A percentile compares a stretch with the other conserved stretches of the same genome.
Evolutionary conservation across 495 filamentous ascomycete genomes (phyloP).

Genomic region (Collariella sp.): DNA sequence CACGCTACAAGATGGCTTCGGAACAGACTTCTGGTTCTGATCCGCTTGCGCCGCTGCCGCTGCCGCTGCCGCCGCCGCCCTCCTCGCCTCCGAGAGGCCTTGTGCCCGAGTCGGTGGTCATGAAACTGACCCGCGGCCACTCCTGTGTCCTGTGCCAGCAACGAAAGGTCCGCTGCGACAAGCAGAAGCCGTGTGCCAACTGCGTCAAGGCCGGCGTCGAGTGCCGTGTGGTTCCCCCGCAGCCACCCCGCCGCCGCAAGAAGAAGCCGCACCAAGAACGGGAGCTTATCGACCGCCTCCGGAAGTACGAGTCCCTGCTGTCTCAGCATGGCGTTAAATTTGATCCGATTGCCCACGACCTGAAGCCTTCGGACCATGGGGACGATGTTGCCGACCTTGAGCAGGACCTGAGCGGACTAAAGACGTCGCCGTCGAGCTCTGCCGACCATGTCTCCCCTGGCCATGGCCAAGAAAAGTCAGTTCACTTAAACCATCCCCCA

Average conservation of each 20-base stretch:
- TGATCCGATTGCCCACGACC: conserved; percentile 35
- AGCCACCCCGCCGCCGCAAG: conserved; percentile 50
- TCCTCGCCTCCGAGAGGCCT: conserved; percentile 27
- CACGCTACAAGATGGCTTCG: conserved; percentile 22
- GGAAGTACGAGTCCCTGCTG: conserved; percentile 47
- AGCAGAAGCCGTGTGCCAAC: conserved; percentile 55
- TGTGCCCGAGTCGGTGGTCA: conserved; percentile 29
- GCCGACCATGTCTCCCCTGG: conserved; percentile 27
- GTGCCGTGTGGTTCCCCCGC: conserved; percentile 52
- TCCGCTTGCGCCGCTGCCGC: conserved; percentile 30
- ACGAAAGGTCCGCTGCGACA: conserved; percentile 61
- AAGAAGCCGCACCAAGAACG: conserved; percentile 46
- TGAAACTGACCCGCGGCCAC: conserved; percentile 46
- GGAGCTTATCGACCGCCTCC: conserved; percentile 44
- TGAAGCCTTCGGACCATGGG: conserved; percentile 33
- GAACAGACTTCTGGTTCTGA: conserved; percentile 21
- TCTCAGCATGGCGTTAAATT: conserved; percentile 44
- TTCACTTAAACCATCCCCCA: neutral
- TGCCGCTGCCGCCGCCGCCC: conserved; percentile 27
- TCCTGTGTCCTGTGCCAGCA: conserved; percentile 59
- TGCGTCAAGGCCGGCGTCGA: conserved; percentile 53
- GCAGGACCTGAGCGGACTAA: conserved; percentile 36
- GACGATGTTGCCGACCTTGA: conserved; percentile 45
- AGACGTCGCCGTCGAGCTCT: conserved; percentile 29
- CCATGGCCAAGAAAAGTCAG: conserved; percentile 26